Conservation (phyloP, 2,329 filamentous ascomycete genomes). For the Phyllosticta paracitricarpa region DNA sequence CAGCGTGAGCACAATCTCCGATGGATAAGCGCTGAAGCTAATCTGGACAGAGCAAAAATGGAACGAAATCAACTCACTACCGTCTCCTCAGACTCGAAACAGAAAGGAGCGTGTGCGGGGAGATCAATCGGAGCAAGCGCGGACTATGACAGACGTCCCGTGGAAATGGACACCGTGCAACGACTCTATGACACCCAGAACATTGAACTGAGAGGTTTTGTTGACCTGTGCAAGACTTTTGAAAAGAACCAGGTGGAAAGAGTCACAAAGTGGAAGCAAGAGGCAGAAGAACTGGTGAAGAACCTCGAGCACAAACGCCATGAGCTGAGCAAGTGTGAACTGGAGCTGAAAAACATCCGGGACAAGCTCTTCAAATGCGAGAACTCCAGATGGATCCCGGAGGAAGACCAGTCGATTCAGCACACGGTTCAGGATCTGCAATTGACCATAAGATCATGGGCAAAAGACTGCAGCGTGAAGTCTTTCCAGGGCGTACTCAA, state of each 20-base stretch:
- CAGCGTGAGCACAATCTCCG: too few species aligned
- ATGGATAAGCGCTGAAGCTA: too few species aligned
- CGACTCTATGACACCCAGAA: neutral
- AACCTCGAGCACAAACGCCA: neutral
- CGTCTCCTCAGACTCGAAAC: neutral
- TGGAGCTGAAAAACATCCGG: neutral
- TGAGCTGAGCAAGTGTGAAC: neutral
- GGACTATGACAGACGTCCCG: neutral
- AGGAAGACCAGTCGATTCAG: neutral
- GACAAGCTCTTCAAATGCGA: neutral
- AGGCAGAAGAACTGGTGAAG: neutral
- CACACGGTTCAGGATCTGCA: neutral
- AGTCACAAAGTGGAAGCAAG: neutral
- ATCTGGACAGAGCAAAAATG: neutral
- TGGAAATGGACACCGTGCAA: neutral
- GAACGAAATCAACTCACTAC: neutral
- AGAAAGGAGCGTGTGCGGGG: too few species aligned
- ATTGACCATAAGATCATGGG: neutral
- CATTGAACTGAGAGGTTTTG: neutral
- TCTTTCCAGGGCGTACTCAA: neutral
- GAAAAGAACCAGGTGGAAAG: neutral
- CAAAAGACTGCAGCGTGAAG: neutral
- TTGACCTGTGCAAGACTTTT: neutral
- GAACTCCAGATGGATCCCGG: neutral
- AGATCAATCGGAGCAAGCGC: neutral